phyloP scores from a whole-genome alignment of 495 filamentous ascomycete genomes.

The Penicillium egyptiacum region DNA sequence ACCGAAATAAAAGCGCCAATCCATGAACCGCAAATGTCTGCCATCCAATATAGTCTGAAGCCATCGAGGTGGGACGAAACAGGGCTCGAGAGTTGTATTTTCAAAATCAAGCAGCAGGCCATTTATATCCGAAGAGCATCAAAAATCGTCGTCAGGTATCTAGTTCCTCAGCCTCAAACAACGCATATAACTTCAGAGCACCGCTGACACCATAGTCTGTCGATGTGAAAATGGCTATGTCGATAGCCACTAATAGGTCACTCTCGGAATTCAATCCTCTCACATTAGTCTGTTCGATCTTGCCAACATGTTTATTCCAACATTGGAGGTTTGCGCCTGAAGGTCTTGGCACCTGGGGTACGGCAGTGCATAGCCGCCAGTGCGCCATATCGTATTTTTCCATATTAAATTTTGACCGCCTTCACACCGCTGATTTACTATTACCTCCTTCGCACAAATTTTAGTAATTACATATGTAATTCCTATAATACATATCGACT shows the following conservation, averaged over 20 bases:
- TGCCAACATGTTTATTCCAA: neutral
- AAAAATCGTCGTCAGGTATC: neutral
- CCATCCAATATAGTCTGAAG: too few relatives aligned
- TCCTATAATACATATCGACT: too few relatives aligned
- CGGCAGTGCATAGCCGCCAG: too few relatives aligned
- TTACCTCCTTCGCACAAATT: too few relatives aligned
- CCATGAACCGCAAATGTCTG: neutral
- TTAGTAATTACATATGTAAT: too few relatives aligned
- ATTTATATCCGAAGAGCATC: neutral
- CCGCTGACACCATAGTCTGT: neutral
- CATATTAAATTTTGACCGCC: too few relatives aligned
- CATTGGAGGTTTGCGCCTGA: neutral
- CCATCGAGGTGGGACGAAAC: too few relatives aligned
- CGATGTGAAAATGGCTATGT: neutral
- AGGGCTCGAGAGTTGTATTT: neutral
- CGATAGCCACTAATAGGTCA: neutral
- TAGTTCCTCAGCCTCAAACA: neutral
- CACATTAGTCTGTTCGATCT: neutral
- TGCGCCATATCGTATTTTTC: too few relatives aligned
- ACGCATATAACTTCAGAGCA: neutral
- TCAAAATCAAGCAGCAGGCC: neutral
- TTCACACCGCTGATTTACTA: too few relatives aligned
- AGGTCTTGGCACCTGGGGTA: neutral
- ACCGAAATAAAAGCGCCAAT: neutral
- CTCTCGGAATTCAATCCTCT: neutral